Evolutionary conservation across 1,284 basidiomycete species (phyloP).

Genomic region (Tylopilus orsonianus): DNA sequence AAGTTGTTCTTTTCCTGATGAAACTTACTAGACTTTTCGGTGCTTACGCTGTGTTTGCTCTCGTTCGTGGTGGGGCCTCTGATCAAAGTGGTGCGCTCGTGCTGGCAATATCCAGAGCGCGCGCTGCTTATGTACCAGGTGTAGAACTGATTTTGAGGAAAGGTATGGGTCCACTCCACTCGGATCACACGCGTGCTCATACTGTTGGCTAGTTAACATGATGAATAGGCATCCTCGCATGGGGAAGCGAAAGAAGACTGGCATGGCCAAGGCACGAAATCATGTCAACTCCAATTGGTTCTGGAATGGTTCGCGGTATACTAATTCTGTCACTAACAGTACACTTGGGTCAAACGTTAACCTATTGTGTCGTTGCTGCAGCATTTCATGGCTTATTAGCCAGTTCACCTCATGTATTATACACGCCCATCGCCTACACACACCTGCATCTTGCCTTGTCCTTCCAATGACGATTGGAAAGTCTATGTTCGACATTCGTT

Average conservation of each 20-base stretch:
- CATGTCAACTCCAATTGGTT: neutral
- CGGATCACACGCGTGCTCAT: neutral
- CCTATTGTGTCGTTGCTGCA: neutral
- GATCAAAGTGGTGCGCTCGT: conserved; percentile 92
- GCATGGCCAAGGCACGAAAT: conserved; percentile 88
- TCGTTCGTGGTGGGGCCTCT: conserved; percentile 83
- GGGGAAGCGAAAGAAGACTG: too few species aligned
- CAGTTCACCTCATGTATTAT: neutral
- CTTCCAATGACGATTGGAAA: neutral
- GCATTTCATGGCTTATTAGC: neutral
- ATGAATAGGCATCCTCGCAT: conserved; percentile 92
- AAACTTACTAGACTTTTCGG: conserved; percentile 85
- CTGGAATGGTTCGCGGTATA: neutral
- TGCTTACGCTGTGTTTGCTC: conserved; percentile 87
- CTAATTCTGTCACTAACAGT: conserved; percentile 43
- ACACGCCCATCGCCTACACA: conserved; percentile 4
- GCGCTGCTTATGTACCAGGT: conserved; percentile 70
- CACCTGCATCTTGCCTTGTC: conserved; percentile 1
- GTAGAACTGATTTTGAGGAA: conserved; percentile 68
- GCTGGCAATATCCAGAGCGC: conserved; percentile 80
- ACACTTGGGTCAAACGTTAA: conserved; percentile 95
- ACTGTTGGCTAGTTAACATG: conserved; percentile 66
- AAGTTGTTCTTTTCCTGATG: conserved; percentile 79
- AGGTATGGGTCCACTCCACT: conserved; percentile 37
- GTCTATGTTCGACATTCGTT: too few species aligned